phyloP scores from a whole-genome alignment of 495 filamentous ascomycete genomes.

The Lasiosphaeria ovina region DNA sequence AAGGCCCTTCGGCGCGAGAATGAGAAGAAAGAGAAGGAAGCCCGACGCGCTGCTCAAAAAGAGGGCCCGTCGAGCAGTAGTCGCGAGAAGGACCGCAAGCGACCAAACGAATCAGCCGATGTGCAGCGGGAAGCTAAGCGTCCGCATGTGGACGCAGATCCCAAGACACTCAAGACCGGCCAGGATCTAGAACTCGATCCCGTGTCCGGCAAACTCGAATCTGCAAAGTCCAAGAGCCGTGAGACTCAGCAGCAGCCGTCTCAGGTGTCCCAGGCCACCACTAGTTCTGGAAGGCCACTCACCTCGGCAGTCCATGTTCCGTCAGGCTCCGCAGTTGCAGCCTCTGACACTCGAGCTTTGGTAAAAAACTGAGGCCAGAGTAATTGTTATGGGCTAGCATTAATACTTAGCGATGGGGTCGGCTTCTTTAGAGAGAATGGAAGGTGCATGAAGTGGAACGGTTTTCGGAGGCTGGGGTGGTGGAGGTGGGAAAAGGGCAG shows the following conservation, averaged over 20 bases:
- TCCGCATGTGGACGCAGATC: slow-evolving; percentile 35
- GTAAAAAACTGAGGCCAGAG: background rate
- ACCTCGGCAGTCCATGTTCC: background rate
- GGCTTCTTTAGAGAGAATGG: no score
- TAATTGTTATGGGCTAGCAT: background rate
- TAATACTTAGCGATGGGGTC: background rate
- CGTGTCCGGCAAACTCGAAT: background rate
- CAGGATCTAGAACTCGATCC: slow-evolving; percentile 2
- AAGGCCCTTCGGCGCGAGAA: slow-evolving; percentile 92
- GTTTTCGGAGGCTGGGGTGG: no score
- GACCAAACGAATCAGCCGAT: slow-evolving; percentile 38
- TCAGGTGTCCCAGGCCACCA: background rate
- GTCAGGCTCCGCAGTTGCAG: background rate
- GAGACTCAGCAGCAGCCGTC: background rate
- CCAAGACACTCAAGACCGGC: slow-evolving; percentile 13
- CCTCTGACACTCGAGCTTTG: background rate
- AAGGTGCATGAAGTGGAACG: no score
- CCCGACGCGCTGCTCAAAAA: slow-evolving; percentile 51
- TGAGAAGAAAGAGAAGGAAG: slow-evolving; percentile 75
- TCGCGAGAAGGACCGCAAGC: slow-evolving; percentile 50
- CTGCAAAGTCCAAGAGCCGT: slow-evolving; percentile 1
- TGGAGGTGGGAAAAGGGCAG: no score
- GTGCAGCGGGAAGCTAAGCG: slow-evolving; percentile 41
- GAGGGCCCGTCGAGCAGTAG: slow-evolving; percentile 43
- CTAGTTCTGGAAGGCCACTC: background rate